Conservation (phyloP, 2,329 filamentous ascomycete species). For the Trichoderma asperellum region DNA sequence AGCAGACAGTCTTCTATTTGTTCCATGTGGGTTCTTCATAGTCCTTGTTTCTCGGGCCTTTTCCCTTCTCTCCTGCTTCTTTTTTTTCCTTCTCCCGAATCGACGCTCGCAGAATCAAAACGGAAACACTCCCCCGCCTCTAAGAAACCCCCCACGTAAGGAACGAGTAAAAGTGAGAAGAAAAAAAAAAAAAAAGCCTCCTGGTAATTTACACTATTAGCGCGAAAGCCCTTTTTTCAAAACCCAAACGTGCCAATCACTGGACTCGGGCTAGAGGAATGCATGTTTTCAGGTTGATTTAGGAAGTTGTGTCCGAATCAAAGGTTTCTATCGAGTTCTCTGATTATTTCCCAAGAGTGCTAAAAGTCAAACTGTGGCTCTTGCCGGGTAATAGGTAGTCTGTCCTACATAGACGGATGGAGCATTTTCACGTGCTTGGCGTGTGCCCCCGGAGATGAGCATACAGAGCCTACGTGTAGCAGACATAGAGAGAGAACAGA, state of each 20-base stretch:
- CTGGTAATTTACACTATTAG: no score
- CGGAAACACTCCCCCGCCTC: background rate
- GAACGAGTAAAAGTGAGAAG: no score
- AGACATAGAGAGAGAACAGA: background rate
- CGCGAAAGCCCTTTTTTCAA: background rate
- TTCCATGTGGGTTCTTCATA: background rate
- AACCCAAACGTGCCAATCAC: background rate
- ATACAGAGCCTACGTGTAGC: no score
- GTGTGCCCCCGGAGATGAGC: background rate
- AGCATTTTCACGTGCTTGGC: background rate
- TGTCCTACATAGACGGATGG: background rate
- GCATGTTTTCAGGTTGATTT: background rate
- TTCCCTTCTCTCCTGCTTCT: background rate
- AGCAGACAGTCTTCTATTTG: background rate
- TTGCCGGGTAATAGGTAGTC: background rate
- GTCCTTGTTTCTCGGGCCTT: background rate
- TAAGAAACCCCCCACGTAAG: background rate
- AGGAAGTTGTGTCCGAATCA: background rate
- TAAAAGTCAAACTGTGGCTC: background rate
- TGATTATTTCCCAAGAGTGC: background rate
- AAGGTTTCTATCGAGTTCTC: background rate
- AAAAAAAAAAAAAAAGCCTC: no score
- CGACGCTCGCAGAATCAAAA: background rate
- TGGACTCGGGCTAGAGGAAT: background rate
- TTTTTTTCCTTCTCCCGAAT: background rate